These are phyloP conservation scores for Mrakia frigida DNA, from an alignment of 768 basidiomycete genomes.

Conservation along the genomic window DNA sequence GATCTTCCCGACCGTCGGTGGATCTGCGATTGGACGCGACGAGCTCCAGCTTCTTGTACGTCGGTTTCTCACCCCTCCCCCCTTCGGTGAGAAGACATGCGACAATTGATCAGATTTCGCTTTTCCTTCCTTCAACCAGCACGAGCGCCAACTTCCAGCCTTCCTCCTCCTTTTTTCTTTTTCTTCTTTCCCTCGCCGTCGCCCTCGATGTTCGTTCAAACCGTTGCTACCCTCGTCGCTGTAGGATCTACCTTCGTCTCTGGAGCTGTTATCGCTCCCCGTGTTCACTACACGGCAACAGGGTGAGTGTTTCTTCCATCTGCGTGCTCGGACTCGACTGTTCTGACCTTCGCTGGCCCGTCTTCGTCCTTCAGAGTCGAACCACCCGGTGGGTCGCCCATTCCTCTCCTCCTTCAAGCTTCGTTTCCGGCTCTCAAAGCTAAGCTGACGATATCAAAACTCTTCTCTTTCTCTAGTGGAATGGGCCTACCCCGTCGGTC, in stretches of 20 bases:
- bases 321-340: background rate
- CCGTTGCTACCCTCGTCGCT: background rate
- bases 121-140: background rate
- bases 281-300: background rate
- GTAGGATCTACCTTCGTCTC: background rate
- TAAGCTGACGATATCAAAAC: background rate
- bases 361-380: background rate
- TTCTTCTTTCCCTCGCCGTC: background rate
- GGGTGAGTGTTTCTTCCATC: background rate
- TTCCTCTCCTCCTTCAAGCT: background rate
- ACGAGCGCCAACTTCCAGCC: background rate
- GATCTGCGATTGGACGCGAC: background rate
- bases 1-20: background rate
- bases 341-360: too few relatives aligned
- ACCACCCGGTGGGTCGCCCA: background rate
- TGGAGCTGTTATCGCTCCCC: background rate
- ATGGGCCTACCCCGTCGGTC: background rate
- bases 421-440: background rate
- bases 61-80: background rate
- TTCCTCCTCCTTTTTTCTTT: background rate
- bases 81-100: background rate
- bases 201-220: background rate
- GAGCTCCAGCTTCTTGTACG: background rate
- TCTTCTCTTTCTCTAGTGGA: background rate
- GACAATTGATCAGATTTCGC: background rate